phyloP scores from a whole-genome alignment of 495 filamentous ascomycete genomes.

The Aspergillus olivimuriae region DNA sequence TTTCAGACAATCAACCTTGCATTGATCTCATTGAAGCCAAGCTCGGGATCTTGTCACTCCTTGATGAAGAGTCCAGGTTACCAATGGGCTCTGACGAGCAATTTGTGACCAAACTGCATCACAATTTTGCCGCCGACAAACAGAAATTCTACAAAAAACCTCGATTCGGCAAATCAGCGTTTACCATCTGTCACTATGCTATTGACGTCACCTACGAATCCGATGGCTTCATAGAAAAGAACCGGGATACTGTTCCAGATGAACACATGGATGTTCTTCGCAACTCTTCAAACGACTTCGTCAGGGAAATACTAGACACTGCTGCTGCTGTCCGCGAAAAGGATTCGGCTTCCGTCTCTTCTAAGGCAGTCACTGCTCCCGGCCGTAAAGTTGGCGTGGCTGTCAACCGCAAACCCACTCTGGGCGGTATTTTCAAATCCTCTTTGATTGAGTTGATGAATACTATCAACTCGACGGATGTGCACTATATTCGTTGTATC shows the following conservation, averaged over 20 bases:
- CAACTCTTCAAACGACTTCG: slow-evolving; percentile 78
- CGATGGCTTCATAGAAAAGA: slow-evolving; percentile 99
- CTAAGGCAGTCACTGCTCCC: slow-evolving; percentile 57
- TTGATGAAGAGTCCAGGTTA: slow-evolving; percentile 94
- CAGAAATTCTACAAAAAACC: slow-evolving; percentile 98
- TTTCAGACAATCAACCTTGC: slow-evolving; percentile 99
- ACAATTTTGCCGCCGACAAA: slow-evolving; percentile 86
- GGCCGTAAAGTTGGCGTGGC: slow-evolving; percentile 84
- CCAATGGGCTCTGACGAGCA: slow-evolving; percentile 97
- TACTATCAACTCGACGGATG: slow-evolving; percentile 95
- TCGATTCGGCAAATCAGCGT: slow-evolving; percentile 92
- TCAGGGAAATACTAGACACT: slow-evolving; percentile 76
- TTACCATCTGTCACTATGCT: slow-evolving; percentile 98
- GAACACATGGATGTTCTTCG: slow-evolving; percentile 92
- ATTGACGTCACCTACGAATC: slow-evolving; percentile 98
- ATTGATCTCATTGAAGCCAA: slow-evolving; percentile 98
- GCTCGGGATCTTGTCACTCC: slow-evolving; percentile 81
- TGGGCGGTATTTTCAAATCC: slow-evolving; percentile 97
- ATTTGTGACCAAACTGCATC: slow-evolving; percentile 95
- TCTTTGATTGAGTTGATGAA: slow-evolving; percentile 97
- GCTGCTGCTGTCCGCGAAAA: slow-evolving; percentile 86
- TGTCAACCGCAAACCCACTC: slow-evolving; percentile 90
- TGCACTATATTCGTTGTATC: slow-evolving; percentile 99
- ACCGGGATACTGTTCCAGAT: slow-evolving; percentile 96
- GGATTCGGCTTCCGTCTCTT: slow-evolving; percentile 67